Evolutionary conservation across 331 rosid species (phyloP).

Genomic region (Malus hybrid): DNA sequence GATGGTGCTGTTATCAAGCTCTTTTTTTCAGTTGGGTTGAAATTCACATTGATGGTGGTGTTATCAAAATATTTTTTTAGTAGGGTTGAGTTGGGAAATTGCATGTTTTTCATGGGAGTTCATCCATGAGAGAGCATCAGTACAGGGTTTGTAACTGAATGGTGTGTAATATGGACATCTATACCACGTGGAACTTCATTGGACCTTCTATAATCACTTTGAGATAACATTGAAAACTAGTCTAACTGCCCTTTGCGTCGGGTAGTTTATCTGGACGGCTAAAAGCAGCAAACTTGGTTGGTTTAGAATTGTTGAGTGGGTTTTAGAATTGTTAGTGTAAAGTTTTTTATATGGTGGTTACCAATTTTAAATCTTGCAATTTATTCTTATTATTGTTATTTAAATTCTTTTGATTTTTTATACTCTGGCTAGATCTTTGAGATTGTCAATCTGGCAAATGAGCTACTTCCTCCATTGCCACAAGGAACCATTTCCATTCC

Average conservation of each 20-base stretch:
- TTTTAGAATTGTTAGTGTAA: background rate
- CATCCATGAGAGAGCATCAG: background rate
- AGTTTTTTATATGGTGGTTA: background rate
- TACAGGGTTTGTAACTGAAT: background rate
- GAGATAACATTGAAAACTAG: background rate
- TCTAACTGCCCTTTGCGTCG: background rate
- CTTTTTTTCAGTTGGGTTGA: background rate
- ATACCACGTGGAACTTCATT: background rate
- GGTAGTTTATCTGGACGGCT: background rate
- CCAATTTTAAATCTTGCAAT: background rate
- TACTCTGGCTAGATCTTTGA: slow-evolving; percentile 65
- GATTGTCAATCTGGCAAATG: slow-evolving; percentile 94
- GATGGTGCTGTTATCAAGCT: background rate
- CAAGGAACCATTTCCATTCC: slow-evolving; percentile 89
- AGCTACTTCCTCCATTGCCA: slow-evolving; percentile 92
- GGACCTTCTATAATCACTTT: background rate
- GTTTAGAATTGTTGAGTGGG: background rate
- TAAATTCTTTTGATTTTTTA: background rate
- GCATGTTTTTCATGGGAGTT: background rate
- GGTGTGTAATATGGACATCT: background rate
- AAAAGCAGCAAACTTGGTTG: background rate
- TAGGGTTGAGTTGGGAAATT: background rate
- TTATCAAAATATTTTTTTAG: background rate
- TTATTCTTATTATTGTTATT: background rate
- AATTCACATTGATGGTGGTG: background rate